These are phyloP conservation scores for Trametes versicolor DNA, from an alignment of 1,284 basidiomycete species.

Conservation along the genomic window DNA sequence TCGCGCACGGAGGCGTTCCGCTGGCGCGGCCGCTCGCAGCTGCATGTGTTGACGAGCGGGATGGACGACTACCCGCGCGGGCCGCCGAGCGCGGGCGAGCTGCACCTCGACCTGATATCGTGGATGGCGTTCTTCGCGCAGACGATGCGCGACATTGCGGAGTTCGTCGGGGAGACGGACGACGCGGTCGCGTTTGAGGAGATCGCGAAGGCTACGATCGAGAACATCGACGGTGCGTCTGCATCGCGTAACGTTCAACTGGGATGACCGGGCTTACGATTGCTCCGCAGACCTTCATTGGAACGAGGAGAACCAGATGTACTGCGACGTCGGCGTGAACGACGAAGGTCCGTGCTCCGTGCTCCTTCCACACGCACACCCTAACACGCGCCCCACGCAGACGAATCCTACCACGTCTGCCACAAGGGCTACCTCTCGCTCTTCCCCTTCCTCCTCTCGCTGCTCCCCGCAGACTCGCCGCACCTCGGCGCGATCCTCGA, in stretches of 20 bases:
- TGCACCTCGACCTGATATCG: constrained; percentile 91
- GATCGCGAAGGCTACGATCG: constrained; percentile 82
- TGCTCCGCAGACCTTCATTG: constrained; percentile 83
- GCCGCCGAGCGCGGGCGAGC: constrained; percentile 88
- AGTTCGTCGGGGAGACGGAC: constrained; percentile 84
- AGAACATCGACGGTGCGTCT: constrained; percentile 84
- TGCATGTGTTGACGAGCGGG: constrained; percentile 92
- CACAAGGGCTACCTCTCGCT: constrained; percentile 93
- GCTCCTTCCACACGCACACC: neutral
- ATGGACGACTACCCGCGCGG: constrained; percentile 96
- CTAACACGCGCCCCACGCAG: constrained; percentile 50
- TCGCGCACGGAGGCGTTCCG: constrained; percentile 92
- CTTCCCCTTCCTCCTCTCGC: constrained; percentile 89
- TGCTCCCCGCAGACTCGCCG: constrained; percentile 80
- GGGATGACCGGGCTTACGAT: neutral
- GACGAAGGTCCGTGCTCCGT: constrained; percentile 65
- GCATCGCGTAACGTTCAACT: too few species aligned
- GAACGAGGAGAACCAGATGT: constrained; percentile 90
- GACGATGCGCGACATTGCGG: constrained; percentile 89
- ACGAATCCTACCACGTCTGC: constrained; percentile 91
- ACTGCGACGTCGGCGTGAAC: constrained; percentile 89
- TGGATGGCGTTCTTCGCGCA: constrained; percentile 96
- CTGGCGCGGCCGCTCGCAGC: constrained; percentile 91
- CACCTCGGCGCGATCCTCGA: constrained; percentile 85
- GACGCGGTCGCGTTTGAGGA: constrained; percentile 80